These are phyloP conservation scores for Leishmania guyanensis DNA, from an alignment of 208 protist genomes.

Conservation along the genomic window DNA sequence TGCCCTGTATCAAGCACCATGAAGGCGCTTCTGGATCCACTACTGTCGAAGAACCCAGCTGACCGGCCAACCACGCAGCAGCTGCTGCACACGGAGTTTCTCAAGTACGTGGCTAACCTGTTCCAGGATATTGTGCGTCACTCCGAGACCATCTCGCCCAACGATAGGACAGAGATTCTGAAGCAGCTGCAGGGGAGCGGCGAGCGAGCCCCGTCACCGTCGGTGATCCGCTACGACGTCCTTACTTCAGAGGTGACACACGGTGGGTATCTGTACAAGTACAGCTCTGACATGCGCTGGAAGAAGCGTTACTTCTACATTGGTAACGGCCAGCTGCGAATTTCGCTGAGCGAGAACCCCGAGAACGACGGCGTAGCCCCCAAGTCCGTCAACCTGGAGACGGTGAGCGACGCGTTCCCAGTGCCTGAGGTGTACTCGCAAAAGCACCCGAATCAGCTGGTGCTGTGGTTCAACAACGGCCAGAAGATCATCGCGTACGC, in stretches of 20 bases:
- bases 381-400: conserved; percentile 76
- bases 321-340: conserved; percentile 66
- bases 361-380: conserved; percentile 72
- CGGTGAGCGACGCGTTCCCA: conserved; percentile 81
- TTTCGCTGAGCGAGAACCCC: conserved; percentile 78
- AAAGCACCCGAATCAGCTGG: conserved; percentile 83
- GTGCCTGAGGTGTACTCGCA: conserved; percentile 86
- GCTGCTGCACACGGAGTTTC: conserved; percentile 79
- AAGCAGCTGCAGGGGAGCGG: conserved; percentile 61
- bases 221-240: conserved; percentile 60
- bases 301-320: conserved; percentile 89
- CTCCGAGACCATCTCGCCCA: conserved; percentile 65
- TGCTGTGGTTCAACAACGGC: conserved; percentile 90
- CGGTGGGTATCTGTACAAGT: conserved; percentile 82
- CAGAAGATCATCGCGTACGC: conserved; percentile 89
- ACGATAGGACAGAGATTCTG: conserved; percentile 73
- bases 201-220: conserved; percentile 42
- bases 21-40: conserved; percentile 66
- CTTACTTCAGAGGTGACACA: conserved; percentile 64
- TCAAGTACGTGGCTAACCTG: conserved; percentile 91
- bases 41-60: conserved; percentile 68
- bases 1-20: conserved; percentile 70
- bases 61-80: conserved; percentile 74
- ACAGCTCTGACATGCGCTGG: conserved; percentile 86
- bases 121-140: conserved; percentile 88